Evolutionary conservation across 345 rosid genomes (phyloP).

Genomic region (Eucalyptus brandiana): DNA sequence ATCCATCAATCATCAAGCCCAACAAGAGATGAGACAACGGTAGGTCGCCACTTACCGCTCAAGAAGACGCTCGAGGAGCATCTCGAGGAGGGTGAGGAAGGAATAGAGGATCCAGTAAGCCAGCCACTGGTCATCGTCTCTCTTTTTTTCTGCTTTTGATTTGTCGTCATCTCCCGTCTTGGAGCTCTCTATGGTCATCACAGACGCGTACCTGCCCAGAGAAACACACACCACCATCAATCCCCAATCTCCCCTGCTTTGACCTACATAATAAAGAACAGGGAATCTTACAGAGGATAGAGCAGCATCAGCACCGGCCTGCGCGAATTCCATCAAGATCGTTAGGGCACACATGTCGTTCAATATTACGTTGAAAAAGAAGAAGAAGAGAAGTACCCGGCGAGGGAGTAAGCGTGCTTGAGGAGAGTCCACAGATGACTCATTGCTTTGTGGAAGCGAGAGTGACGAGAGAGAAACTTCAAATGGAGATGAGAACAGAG

Average conservation of each 20-base stretch:
- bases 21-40: neutral
- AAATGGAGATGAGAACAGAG: neutral
- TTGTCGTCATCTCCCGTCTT: no score
- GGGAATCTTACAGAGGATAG: slow-evolving; percentile 23
- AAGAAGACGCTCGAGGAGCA: slow-evolving; percentile 13
- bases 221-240: neutral
- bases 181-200: slow-evolving; percentile 28
- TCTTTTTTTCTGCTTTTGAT: no score
- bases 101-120: slow-evolving; percentile 41
- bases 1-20: neutral
- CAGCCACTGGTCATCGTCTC: slow-evolving; percentile 34
- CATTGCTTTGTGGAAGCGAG: neutral
- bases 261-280: neutral
- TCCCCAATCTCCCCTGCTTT: neutral
- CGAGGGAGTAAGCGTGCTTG: neutral
- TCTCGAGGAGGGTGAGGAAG: slow-evolving; percentile 27
- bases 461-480: neutral
- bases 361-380: neutral
- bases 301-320: slow-evolving; percentile 33
- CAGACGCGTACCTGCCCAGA: slow-evolving; percentile 22
- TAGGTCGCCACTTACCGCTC: slow-evolving; percentile 12
- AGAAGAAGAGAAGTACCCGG: neutral
- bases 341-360: neutral
- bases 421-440: neutral
- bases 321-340: neutral